Evolutionary conservation across 2,329 filamentous ascomycete genomes (phyloP).

Genomic region (Aquanectria penicillioides): DNA sequence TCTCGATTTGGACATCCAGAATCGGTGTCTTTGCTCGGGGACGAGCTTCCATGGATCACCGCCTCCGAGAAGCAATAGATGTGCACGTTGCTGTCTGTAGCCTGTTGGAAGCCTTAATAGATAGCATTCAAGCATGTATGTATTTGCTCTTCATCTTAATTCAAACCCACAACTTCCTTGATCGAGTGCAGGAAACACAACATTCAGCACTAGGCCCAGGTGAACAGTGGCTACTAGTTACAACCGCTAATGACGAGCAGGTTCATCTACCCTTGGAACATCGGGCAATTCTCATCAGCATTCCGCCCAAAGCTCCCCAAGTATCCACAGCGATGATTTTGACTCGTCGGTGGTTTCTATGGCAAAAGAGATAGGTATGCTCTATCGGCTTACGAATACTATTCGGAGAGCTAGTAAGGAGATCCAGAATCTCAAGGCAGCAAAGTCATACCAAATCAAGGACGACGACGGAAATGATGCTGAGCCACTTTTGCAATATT

Average conservation of each 20-base stretch:
- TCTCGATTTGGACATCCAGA: slow-evolving; percentile 27
- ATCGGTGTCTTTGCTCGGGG: slow-evolving; percentile 25
- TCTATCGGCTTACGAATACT: slow-evolving; percentile 10
- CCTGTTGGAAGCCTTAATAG: slow-evolving; percentile 22
- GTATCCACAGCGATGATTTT: not conserved
- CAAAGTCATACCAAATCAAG: slow-evolving; percentile 11
- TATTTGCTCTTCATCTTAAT: not conserved
- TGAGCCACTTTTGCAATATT: not conserved
- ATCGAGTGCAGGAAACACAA: not conserved
- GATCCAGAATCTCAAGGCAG: slow-evolving; percentile 10
- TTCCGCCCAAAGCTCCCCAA: no score
- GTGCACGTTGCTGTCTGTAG: slow-evolving; percentile 17
- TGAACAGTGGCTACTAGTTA: no score
- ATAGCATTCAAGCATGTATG: slow-evolving; percentile 13
- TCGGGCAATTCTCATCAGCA: no score
- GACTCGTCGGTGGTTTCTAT: not conserved
- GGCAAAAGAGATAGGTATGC: not conserved
- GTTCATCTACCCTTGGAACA: no score
- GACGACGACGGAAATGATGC: slow-evolving; percentile 21
- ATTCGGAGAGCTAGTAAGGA: slow-evolving; percentile 22
- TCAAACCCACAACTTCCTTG: not conserved
- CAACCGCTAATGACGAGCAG: no score
- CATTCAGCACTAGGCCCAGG: not conserved
- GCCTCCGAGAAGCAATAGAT: slow-evolving; percentile 19
- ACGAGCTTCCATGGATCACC: slow-evolving; percentile 26